A percentile compares a stretch with the other conserved stretches of the same genome.
Conservation (phyloP, 73 alveolate genomes). For the Breviolum minutum region DNA sequence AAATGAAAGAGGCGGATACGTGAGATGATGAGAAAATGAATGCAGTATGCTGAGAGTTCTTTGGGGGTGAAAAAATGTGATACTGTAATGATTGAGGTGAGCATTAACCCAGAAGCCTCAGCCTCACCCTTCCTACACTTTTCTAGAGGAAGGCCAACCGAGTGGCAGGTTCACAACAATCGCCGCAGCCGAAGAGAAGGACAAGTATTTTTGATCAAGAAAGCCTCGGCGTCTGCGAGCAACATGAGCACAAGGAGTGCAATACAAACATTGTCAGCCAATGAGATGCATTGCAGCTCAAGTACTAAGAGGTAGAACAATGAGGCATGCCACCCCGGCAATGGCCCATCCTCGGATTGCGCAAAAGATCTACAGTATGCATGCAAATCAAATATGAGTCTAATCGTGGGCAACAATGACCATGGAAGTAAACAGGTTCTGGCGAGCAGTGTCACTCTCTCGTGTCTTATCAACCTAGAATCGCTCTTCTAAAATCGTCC, state of each 20-base stretch:
- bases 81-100: no score
- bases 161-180: conserved; percentile 58
- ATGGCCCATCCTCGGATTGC: conserved; percentile 45
- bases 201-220: conserved; percentile 64
- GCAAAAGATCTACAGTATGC: no score
- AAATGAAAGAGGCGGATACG: no score
- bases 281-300: neutral
- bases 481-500: conserved; percentile 73
- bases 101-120: no score
- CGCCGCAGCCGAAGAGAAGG: conserved; percentile 78
- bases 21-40: no score
- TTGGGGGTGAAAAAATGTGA: no score
- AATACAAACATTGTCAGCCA: no score
- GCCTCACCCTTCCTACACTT: neutral
- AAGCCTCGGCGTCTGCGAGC: neutral
- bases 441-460: neutral
- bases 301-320: conserved; percentile 39
- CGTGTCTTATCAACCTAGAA: neutral
- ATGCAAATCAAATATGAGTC: no score
- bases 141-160: neutral
- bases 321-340: conserved; percentile 60
- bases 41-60: no score
- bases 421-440: no score
- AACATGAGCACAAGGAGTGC: no score
- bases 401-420: no score